Percentiles rank a stretch among this genome's conserved stretches.
phyloP scores from a whole-genome alignment of 2,329 filamentous ascomycete genomes.

The Zopfia rhizophila region DNA sequence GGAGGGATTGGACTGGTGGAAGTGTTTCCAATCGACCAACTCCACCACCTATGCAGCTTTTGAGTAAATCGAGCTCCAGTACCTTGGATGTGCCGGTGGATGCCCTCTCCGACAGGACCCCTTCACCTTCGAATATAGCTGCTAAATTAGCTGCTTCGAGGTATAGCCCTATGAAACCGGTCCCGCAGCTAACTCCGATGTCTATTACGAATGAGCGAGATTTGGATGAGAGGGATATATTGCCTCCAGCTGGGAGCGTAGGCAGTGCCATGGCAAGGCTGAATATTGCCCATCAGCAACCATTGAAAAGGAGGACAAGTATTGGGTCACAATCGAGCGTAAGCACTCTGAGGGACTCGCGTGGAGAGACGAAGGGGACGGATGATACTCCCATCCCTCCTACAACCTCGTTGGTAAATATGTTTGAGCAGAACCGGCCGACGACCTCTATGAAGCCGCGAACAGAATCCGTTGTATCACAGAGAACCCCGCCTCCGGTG shows the following conservation, averaged over 20 bases:
- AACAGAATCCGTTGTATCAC: conserved; percentile 29
- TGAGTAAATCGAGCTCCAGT: conserved; percentile 40
- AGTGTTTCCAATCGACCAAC: conserved; percentile 39
- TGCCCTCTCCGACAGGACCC: conserved; percentile 40
- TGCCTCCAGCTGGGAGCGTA: conserved; percentile 47
- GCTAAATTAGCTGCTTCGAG: conserved; percentile 71
- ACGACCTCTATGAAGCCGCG: conserved; percentile 27
- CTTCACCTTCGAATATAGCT: conserved; percentile 70
- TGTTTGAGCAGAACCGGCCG: conserved; percentile 69
- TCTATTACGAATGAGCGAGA: conserved; percentile 34
- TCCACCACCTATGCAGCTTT: conserved; percentile 31
- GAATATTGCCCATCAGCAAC: conserved; percentile 26
- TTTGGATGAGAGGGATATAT: conserved; percentile 37
- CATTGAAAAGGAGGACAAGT: conserved; percentile 28
- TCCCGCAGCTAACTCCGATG: conserved; percentile 22
- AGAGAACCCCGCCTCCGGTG: conserved; percentile 45
- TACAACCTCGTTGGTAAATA: conserved; percentile 71
- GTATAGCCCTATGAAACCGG: conserved; percentile 59
- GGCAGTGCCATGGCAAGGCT: conserved; percentile 44
- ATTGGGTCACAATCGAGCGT: conserved; percentile 25
- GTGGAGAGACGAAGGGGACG: conserved; percentile 44
- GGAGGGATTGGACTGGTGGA: conserved; percentile 44
- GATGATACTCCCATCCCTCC: conserved; percentile 70
- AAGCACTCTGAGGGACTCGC: conserved; percentile 16
- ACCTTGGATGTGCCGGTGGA: conserved; percentile 43